phyloP scores from a whole-genome alignment of 106 monocot genomes.

The Allium fistulosum region DNA sequence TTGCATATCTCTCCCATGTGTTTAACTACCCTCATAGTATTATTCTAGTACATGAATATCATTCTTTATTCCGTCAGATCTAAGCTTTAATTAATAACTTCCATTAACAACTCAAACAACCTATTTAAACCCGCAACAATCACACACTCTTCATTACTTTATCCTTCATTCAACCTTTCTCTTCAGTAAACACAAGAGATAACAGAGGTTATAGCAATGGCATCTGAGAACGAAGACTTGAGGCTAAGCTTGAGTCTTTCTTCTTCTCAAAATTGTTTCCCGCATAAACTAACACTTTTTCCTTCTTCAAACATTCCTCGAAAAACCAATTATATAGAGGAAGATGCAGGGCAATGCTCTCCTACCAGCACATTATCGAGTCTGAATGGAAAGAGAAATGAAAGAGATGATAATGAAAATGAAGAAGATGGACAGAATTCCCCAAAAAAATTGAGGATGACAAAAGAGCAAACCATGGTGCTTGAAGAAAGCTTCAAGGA shows the following conservation, averaged over 20 bases:
- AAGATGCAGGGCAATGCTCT: constrained; percentile 4
- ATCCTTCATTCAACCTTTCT: not conserved
- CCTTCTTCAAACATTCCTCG: not conserved
- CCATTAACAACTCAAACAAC: not conserved
- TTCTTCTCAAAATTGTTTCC: constrained; percentile 2
- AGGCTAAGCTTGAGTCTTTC: constrained; percentile 8
- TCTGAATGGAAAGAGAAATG: constrained; percentile 2
- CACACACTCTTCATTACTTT: not conserved
- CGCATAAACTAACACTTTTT: constrained; percentile 6
- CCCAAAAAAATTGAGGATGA: constrained; percentile 10
- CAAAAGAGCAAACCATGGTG: constrained; percentile 4
- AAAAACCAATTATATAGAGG: not conserved
- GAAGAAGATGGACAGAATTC: constrained; percentile 10
- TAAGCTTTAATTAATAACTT: not conserved
- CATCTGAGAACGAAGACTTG: constrained; percentile 4
- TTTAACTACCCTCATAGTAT: not conserved
- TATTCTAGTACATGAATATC: not conserved
- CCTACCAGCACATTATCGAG: constrained; percentile 9
- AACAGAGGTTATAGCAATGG: not conserved
- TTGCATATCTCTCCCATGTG: constrained; percentile 10
- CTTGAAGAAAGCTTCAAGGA: constrained; percentile 15
- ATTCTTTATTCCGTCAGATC: constrained; percentile 1
- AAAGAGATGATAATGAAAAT: constrained; percentile 4
- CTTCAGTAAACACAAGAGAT: not conserved
- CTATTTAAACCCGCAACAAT: constrained; percentile 9